phyloP scores from a whole-genome alignment of 2,329 filamentous ascomycete species.

The Huntiella omanensis region DNA sequence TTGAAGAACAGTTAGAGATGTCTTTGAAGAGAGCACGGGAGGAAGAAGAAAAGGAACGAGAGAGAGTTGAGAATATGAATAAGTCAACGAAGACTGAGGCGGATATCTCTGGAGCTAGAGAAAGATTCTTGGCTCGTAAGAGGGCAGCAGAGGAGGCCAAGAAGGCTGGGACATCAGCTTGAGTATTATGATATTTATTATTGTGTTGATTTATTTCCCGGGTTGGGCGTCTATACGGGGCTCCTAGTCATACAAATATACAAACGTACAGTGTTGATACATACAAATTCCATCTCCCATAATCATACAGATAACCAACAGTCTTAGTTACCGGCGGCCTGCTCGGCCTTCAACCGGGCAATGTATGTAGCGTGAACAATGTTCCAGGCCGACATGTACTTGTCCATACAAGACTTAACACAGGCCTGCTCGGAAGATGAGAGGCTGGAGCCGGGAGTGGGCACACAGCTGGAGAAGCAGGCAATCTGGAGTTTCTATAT shows the following conservation, averaged over 20 bases:
- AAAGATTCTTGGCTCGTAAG: slow-evolving; percentile 63
- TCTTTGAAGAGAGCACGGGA: slow-evolving; percentile 53
- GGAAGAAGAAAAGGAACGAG: slow-evolving; percentile 41
- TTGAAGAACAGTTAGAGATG: slow-evolving; percentile 59
- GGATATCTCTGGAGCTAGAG: slow-evolving; percentile 60
- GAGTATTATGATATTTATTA: background rate
- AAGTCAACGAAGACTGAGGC: slow-evolving; percentile 64
- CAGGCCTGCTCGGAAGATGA: slow-evolving; percentile 51
- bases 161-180: slow-evolving; percentile 8
- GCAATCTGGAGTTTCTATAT: slow-evolving; percentile 58
- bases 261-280: background rate
- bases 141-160: slow-evolving; percentile 52
- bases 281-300: background rate
- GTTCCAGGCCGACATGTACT: slow-evolving; percentile 71
- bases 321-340: slow-evolving; percentile 15
- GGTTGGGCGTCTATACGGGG: too few species aligned
- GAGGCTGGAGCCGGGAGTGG: slow-evolving; percentile 47
- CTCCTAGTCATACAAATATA: slow-evolving; percentile 3
- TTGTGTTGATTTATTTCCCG: background rate
- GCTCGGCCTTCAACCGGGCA: slow-evolving; percentile 40
- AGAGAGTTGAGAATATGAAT: slow-evolving; percentile 41
- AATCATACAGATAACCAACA: background rate
- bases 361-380: slow-evolving; percentile 51
- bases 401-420: slow-evolving; percentile 62
- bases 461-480: slow-evolving; percentile 62